Percentiles rank a stretch among this genome's conserved stretches.
Conservation (phyloP, 2,329 filamentous ascomycete genomes). For the Lachnellula suecica region DNA sequence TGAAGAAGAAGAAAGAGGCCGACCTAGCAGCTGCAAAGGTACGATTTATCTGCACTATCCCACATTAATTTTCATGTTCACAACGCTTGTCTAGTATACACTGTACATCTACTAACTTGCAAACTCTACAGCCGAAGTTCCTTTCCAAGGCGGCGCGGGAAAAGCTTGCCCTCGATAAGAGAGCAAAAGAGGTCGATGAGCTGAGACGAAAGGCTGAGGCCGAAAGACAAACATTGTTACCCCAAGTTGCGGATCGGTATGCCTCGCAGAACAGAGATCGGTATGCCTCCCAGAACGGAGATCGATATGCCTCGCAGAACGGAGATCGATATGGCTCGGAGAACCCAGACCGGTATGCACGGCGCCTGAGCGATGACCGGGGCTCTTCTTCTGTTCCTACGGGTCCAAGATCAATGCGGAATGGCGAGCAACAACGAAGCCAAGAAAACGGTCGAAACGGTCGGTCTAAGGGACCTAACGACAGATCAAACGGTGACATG, state of each 20-base stretch:
- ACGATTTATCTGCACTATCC: conserved; percentile 22
- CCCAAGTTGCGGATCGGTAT: conserved; percentile 23
- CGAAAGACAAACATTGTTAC: conserved; percentile 27
- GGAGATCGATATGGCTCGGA: conserved; percentile 21
- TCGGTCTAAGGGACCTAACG: neutral
- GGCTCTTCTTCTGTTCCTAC: conserved; percentile 55
- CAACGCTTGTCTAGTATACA: conserved; percentile 28
- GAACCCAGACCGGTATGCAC: too few species aligned
- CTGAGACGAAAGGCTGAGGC: conserved; percentile 47
- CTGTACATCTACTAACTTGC: conserved; percentile 20
- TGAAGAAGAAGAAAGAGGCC: conserved; percentile 82
- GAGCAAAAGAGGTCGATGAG: conserved; percentile 69
- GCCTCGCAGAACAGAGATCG: conserved; percentile 23
- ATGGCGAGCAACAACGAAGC: conserved; percentile 46
- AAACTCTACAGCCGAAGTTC: conserved; percentile 66
- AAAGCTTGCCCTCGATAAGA: conserved; percentile 74
- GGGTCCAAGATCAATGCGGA: conserved; percentile 68
- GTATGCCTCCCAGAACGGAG: conserved; percentile 11
- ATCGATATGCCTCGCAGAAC: conserved; percentile 25
- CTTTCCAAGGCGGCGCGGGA: conserved; percentile 82
- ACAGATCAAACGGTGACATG: conserved; percentile 17
- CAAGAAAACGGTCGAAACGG: conserved; percentile 34
- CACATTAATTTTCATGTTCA: conserved; percentile 29
- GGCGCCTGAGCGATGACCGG: conserved; percentile 26
- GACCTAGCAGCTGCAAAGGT: conserved; percentile 80